phyloP scores from a whole-genome alignment of 2,329 filamentous ascomycete species.

The Tolypocladium ovalisporum region DNA sequence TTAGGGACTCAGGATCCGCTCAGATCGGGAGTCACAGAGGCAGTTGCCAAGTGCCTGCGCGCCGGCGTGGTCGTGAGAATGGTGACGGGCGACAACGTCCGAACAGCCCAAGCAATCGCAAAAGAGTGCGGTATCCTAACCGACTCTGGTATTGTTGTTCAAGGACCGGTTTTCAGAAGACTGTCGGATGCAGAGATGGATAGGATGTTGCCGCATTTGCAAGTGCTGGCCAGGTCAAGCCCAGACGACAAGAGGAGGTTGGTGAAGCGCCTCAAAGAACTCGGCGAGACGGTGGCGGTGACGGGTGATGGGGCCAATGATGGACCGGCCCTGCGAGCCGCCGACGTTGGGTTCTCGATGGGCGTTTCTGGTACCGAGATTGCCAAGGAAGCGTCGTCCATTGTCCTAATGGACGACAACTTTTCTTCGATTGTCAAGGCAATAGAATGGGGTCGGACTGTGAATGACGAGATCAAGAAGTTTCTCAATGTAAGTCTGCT shows the following conservation, averaged over 20 bases:
- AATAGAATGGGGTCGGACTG: slow-evolving; percentile 56
- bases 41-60: slow-evolving; percentile 47
- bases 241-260: slow-evolving; percentile 50
- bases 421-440: slow-evolving; percentile 57
- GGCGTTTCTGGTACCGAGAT: slow-evolving; percentile 57
- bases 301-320: slow-evolving; percentile 61
- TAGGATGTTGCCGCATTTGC: slow-evolving; percentile 34
- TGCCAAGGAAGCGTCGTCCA: slow-evolving; percentile 58
- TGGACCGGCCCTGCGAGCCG: slow-evolving; percentile 52
- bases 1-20: slow-evolving; percentile 57
- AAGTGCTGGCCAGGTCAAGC: slow-evolving; percentile 46
- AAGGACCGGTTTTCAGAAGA: slow-evolving; percentile 51
- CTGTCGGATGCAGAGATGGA: slow-evolving; percentile 42
- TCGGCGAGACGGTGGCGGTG: slow-evolving; percentile 49
- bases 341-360: slow-evolving; percentile 60
- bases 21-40: slow-evolving; percentile 45
- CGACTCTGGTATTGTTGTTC: slow-evolving; percentile 52
- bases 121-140: slow-evolving; percentile 54
- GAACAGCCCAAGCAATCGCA: slow-evolving; percentile 54
- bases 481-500: slow-evolving; percentile 42
- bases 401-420: slow-evolving; percentile 57
- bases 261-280: slow-evolving; percentile 39
- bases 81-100: slow-evolving; percentile 38
- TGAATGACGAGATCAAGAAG: slow-evolving; percentile 58
- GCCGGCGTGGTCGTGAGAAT: slow-evolving; percentile 56